phyloP scores from a whole-genome alignment of 257 asterid genomes.

The Ligustrum vulgare region DNA sequence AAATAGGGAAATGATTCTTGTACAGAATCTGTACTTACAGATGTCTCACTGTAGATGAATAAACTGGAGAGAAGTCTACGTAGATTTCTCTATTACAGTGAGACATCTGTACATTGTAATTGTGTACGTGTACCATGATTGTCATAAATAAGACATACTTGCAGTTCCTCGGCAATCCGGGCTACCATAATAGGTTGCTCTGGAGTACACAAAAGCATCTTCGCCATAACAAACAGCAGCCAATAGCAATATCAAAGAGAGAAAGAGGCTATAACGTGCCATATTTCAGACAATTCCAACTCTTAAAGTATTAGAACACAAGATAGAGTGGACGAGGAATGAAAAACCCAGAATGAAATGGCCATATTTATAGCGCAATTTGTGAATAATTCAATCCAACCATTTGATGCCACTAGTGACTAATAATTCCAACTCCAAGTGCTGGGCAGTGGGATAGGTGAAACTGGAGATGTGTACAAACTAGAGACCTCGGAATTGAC shows the following conservation, averaged over 20 bases:
- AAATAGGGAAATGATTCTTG: no score
- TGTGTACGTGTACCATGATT: no score
- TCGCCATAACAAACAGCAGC: slow-evolving; percentile 35
- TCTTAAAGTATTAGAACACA: neutral
- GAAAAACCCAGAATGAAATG: neutral
- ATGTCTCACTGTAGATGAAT: no score
- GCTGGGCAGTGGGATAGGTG: neutral
- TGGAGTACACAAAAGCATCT: slow-evolving; percentile 42
- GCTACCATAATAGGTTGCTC: slow-evolving; percentile 89
- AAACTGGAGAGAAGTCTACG: no score
- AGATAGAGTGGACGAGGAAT: neutral
- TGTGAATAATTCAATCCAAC: neutral
- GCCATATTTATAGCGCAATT: slow-evolving; percentile 30
- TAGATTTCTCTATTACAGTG: no score
- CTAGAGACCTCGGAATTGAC: neutral
- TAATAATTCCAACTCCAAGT: neutral
- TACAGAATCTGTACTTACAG: no score
- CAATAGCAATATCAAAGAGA: slow-evolving; percentile 19
- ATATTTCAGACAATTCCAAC: neutral
- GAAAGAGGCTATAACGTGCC: neutral
- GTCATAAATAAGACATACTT: slow-evolving; percentile 48
- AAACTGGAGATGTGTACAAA: neutral
- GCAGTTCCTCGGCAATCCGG: slow-evolving; percentile 73
- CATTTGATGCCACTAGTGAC: neutral
- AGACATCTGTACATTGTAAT: no score